Conservation (phyloP, 2,329 filamentous ascomycete genomes). For the Penicillium paneum region DNA sequence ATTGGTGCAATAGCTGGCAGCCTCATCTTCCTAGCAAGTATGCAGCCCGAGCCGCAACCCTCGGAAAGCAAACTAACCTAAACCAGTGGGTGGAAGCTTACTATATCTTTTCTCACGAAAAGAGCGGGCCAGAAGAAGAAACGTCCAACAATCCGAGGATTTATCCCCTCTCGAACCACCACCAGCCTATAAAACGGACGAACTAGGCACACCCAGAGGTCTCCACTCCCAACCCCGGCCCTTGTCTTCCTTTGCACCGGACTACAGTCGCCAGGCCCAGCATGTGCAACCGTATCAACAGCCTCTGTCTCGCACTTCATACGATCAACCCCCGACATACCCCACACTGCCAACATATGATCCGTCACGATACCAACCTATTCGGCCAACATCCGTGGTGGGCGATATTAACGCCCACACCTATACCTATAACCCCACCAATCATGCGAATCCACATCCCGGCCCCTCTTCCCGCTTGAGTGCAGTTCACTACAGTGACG, state of each 20-base stretch:
- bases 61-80: constrained; percentile 6
- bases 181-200: constrained; percentile 18
- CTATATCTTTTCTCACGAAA: constrained; percentile 24
- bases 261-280: constrained; percentile 17
- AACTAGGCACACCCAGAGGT: constrained; percentile 5
- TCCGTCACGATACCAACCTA: constrained; percentile 32
- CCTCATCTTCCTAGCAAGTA: constrained; percentile 9
- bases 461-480: constrained; percentile 21
- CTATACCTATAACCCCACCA: constrained; percentile 6
- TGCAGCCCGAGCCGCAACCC: constrained; percentile 8
- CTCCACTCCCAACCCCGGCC: constrained; percentile 23
- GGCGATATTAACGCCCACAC: neutral
- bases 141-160: constrained; percentile 9
- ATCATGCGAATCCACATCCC: constrained; percentile 4
- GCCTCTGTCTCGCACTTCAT: constrained; percentile 16
- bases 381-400: constrained; percentile 12
- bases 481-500: constrained; percentile 19
- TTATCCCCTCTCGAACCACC: constrained; percentile 11
- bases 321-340: constrained; percentile 29
- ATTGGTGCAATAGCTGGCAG: constrained; percentile 5
- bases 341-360: constrained; percentile 33
- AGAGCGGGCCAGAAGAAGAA: constrained; percentile 23
- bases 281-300: constrained; percentile 6
- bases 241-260: constrained; percentile 26
- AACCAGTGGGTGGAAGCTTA: constrained; percentile 20